Evolutionary conservation across 2,329 filamentous ascomycete species (phyloP), one percentile per base, ranked within the genome.

Genomic region (Sporothrix brasiliensis): DNA sequence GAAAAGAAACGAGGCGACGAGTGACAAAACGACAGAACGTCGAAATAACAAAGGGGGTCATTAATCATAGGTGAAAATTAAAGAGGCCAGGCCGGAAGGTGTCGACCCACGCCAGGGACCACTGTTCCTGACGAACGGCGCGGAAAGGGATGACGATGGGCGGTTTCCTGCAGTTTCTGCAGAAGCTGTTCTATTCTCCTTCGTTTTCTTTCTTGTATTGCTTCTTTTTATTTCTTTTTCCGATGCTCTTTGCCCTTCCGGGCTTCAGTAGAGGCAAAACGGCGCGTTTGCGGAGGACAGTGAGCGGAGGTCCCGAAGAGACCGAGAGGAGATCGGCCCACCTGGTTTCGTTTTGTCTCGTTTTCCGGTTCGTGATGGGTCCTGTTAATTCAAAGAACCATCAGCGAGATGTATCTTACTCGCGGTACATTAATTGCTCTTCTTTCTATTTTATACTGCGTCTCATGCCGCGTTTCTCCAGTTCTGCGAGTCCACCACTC

Each of bases 81-180:
- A 50, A 65, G 9, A 50, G 16, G 39, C 24, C 41, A 47, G 58
- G 11, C 58, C n/a, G 21, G 3, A 44, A n/a, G 39, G 30, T 7
- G 11, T 16, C 11, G 39, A 27, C 21, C 58, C 44, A 34, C 44
- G 61, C 41, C 61, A 14, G 44, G 41, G 16, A 14, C 61, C 21
- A 27, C 24, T 50, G 16, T 65, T 13, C 44, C 27, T 52, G 24
- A 34, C 24, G 47, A 52, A 66, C 63, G 19, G 44, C 47, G 47
- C 63, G 27, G 61, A 66, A 66, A 53, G 63, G 63, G 63, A 39
- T 52, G 27, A 52, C n/a, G 61, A 50, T 65, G 44, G 61, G 44
- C 61, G 47, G 61, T 50, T n/a, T 24, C 56, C 47, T 49, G 16
- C 41, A 34, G 44, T 65, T 65, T 65, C 44, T 63, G 41, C 60